Percentiles rank a stretch among this genome's conserved stretches.
These are phyloP conservation scores for Harrya chromipes DNA, from an alignment of 768 basidiomycete genomes.

Conservation along the genomic window DNA sequence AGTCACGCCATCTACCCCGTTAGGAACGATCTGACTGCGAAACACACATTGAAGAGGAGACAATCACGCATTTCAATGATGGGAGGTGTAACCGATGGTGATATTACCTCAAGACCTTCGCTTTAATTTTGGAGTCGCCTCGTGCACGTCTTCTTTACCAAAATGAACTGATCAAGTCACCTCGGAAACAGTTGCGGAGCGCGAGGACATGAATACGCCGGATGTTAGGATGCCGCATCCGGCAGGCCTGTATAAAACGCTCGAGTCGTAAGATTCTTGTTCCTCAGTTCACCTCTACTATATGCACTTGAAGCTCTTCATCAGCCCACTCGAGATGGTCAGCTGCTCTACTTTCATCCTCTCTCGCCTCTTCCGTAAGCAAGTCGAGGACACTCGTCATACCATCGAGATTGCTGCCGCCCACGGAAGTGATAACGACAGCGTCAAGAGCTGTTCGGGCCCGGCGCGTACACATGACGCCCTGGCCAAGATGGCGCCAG, in stretches of 20 bases:
- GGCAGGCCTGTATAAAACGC: slow-evolving; percentile 23
- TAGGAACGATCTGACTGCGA: slow-evolving; percentile 29
- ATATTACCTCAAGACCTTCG: slow-evolving; percentile 33
- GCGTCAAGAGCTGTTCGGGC: slow-evolving; percentile 34
- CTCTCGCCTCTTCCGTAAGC: slow-evolving; percentile 21
- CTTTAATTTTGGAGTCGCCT: slow-evolving; percentile 28
- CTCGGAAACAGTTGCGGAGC: slow-evolving; percentile 14
- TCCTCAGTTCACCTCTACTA: slow-evolving; percentile 11
- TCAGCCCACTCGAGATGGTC: slow-evolving; percentile 26
- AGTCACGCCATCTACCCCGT: slow-evolving; percentile 15
- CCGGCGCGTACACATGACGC: slow-evolving; percentile 29
- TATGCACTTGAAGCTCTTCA: slow-evolving; percentile 25
- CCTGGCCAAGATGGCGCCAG: slow-evolving; percentile 22
- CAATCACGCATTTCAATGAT: slow-evolving; percentile 33
- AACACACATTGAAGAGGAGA: slow-evolving; percentile 22
- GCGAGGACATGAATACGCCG: slow-evolving; percentile 15
- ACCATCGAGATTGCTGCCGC: slow-evolving; percentile 19
- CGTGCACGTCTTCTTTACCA: slow-evolving; percentile 22
- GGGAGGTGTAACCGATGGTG: slow-evolving; percentile 22
- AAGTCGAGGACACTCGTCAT: slow-evolving; percentile 16
- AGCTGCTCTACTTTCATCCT: slow-evolving; percentile 22
- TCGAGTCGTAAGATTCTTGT: slow-evolving; percentile 3
- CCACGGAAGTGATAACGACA: slow-evolving; percentile 22
- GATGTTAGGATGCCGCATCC: slow-evolving; percentile 14
- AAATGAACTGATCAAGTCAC: slow-evolving; percentile 17